These are phyloP conservation scores for Krasilnikovozyma curviuscula DNA, from an alignment of 768 basidiomycete species.

Conservation along the genomic window DNA sequence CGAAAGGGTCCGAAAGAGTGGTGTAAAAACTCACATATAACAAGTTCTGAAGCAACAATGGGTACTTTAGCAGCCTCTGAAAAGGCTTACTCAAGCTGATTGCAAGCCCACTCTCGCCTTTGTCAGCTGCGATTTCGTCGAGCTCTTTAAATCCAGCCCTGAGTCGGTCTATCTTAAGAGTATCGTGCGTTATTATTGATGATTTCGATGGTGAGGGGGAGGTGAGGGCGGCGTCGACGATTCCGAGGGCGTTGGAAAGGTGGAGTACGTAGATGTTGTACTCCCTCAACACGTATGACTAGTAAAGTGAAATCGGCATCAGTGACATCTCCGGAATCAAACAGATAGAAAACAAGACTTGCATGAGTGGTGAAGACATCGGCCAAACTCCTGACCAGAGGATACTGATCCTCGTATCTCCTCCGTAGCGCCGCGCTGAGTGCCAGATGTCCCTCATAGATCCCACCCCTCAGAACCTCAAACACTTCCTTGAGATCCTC, in stretches of 20 bases:
- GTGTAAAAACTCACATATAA: slow-evolving; percentile 35
- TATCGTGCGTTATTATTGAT: background rate
- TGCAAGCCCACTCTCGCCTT: slow-evolving; percentile 81
- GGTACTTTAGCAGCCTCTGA: slow-evolving; percentile 86
- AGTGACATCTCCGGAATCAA: background rate
- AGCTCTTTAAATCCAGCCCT: slow-evolving; percentile 30
- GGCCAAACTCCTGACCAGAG: slow-evolving; percentile 73
- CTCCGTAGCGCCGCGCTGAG: slow-evolving; percentile 68
- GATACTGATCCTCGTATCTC: slow-evolving; percentile 88
- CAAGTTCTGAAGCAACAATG: slow-evolving; percentile 89
- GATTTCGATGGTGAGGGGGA: background rate
- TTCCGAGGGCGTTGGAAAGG: slow-evolving; percentile 12
- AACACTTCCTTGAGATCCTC: slow-evolving; percentile 70
- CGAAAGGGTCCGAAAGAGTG: background rate
- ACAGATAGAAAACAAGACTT: slow-evolving; percentile 24
- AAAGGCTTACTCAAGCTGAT: slow-evolving; percentile 95
- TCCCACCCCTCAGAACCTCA: slow-evolving; percentile 66
- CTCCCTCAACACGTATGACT: slow-evolving; percentile 85
- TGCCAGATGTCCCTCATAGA: slow-evolving; percentile 71
- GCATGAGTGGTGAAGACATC: slow-evolving; percentile 93
- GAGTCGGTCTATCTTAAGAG: background rate
- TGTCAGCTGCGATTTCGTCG: slow-evolving; percentile 59
- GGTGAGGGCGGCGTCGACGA: slow-evolving; percentile 9
- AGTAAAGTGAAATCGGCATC: slow-evolving; percentile 15
- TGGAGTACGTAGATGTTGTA: slow-evolving; percentile 31